A percentile compares a stretch with the other conserved stretches of the same genome.
Evolutionary conservation across 768 basidiomycete species (phyloP).

Genomic region (Mycena latifolia): DNA sequence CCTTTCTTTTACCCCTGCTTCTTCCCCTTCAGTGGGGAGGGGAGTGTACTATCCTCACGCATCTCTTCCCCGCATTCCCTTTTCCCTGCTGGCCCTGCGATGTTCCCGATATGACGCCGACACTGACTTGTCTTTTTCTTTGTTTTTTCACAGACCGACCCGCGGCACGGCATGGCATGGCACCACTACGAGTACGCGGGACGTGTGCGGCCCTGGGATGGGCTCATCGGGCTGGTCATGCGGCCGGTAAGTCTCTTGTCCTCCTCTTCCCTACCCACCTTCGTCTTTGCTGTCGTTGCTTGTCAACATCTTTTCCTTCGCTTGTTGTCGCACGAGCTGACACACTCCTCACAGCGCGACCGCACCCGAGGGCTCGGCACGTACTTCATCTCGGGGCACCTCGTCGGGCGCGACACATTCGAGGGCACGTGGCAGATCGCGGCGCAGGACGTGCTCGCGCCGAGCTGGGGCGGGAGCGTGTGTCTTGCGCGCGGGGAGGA

Average conservation of each 20-base stretch:
- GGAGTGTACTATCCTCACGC: too few relatives aligned
- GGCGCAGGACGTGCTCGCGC: too few relatives aligned
- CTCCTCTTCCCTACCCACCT: neutral
- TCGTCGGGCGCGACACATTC: conserved; percentile 33
- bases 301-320: too few relatives aligned
- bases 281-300: too few relatives aligned
- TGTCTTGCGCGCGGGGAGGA: conserved; percentile 30
- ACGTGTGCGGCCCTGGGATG: conserved; percentile 54
- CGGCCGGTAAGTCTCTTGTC: conserved; percentile 38
- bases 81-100: neutral
- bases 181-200: conserved; percentile 50
- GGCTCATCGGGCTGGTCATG: conserved; percentile 51
- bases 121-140: neutral
- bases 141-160: conserved; percentile 59
- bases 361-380: conserved; percentile 28
- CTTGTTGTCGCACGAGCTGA: too few relatives aligned
- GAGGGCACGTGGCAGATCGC: conserved; percentile 37
- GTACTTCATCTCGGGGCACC: conserved; percentile 32
- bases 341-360: conserved; percentile 22
- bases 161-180: conserved; percentile 52
- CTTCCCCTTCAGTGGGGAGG: too few relatives aligned
- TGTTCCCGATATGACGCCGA: neutral
- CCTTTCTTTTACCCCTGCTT: too few relatives aligned
- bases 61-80: too few relatives aligned
- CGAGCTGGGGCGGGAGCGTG: conserved; percentile 32